Evolutionary conservation across 2,329 filamentous ascomycete species (phyloP).

Genomic region (Phialemoniopsis sp.): DNA sequence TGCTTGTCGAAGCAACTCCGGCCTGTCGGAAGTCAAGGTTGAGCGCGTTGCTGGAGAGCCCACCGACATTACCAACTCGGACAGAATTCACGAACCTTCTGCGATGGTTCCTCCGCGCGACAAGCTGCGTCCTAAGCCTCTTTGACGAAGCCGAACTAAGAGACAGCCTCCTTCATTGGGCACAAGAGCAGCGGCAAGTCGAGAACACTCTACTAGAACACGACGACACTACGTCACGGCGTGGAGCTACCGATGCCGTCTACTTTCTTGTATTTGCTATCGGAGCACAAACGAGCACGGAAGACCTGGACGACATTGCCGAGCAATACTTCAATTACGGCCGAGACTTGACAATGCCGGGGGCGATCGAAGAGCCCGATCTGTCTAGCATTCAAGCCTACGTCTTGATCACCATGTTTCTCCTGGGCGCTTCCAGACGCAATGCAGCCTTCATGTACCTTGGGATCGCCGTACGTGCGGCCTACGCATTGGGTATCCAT

Average conservation of each 20-base stretch:
- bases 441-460: constrained; percentile 33
- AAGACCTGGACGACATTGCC: too few species aligned
- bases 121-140: constrained; percentile 21
- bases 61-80: constrained; percentile 12
- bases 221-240: too few species aligned
- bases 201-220: too few species aligned
- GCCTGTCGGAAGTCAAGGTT: constrained; percentile 19
- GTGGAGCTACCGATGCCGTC: too few species aligned
- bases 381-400: too few species aligned
- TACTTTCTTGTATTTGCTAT: too few species aligned
- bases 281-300: too few species aligned
- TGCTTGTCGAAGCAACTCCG: constrained; percentile 26
- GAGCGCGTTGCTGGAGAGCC: constrained; percentile 8
- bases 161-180: constrained; percentile 19
- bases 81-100: constrained; percentile 20
- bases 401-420: constrained; percentile 29
- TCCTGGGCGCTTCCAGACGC: constrained; percentile 24
- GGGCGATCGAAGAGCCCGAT: too few species aligned
- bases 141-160: constrained; percentile 23
- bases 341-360: too few species aligned
- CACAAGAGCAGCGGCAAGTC: too few species aligned
- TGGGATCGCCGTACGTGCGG: constrained; percentile 30
- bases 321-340: too few species aligned
- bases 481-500: constrained; percentile 26
- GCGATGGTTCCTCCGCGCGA: constrained; percentile 22